These are phyloP conservation scores for Cladophialophora psammophila DNA, from an alignment of 2,329 filamentous ascomycete species.

Conservation along the genomic window DNA sequence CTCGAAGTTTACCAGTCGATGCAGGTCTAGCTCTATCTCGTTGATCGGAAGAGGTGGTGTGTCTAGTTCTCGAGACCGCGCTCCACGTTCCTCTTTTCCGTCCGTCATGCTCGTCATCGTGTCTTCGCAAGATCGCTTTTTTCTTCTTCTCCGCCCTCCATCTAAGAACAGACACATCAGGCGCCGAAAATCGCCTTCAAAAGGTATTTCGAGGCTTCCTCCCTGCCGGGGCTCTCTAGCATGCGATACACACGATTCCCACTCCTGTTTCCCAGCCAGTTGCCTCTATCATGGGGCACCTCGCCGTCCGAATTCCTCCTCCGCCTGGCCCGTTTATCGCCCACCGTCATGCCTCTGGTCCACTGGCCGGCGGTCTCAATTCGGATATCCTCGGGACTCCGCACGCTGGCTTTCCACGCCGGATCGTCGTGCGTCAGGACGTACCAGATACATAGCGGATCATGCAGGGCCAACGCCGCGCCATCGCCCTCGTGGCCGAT, in stretches of 20 bases:
- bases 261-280: conserved; percentile 76
- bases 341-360: conserved; percentile 89
- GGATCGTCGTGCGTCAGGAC: conserved; percentile 62
- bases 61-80: neutral
- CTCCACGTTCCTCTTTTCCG: neutral
- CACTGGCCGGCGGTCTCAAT: conserved; percentile 92
- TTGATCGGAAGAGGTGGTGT: neutral
- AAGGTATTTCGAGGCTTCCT: conserved; percentile 25
- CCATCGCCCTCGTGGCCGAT: conserved; percentile 58
- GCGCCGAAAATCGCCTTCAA: conserved; percentile 30
- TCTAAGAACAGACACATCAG: neutral
- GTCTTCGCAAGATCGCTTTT: neutral
- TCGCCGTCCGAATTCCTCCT: conserved; percentile 58
- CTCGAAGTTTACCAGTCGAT: neutral
- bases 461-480: conserved; percentile 72
- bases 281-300: conserved; percentile 72
- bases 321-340: conserved; percentile 71
- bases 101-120: neutral
- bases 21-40: neutral
- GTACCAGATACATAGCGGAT: conserved; percentile 82
- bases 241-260: conserved; percentile 85
- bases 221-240: conserved; percentile 57
- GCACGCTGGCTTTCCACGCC: conserved; percentile 54
- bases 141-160: neutral
- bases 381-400: conserved; percentile 77